Evolutionary conservation across 2,329 filamentous ascomycete genomes (phyloP).

Genomic region (Aspergillus aculeatinus): DNA sequence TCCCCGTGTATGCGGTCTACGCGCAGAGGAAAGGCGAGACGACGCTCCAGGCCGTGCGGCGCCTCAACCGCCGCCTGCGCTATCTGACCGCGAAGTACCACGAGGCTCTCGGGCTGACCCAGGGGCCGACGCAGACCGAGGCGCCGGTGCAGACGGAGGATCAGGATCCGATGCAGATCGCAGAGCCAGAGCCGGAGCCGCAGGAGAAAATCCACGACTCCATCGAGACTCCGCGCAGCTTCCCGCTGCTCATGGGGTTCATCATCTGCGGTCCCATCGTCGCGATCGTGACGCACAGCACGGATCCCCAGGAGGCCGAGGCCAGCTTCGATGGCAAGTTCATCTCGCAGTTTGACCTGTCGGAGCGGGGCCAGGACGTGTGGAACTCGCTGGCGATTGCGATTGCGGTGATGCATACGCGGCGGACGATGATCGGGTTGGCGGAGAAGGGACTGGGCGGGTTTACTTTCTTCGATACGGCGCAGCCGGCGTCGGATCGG

Average conservation of each 20-base stretch:
- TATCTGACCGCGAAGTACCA: slow-evolving; percentile 46
- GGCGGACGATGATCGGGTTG: slow-evolving; percentile 51
- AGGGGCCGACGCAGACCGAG: not conserved
- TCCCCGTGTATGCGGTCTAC: slow-evolving; percentile 50
- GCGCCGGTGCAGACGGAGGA: not conserved
- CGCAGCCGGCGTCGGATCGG: slow-evolving; percentile 3
- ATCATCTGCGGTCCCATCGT: slow-evolving; percentile 55
- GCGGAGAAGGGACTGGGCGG: slow-evolving; percentile 31
- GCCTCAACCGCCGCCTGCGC: slow-evolving; percentile 46
- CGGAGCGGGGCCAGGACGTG: slow-evolving; percentile 54
- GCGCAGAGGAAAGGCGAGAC: slow-evolving; percentile 41
- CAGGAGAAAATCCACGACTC: too few relatives aligned
- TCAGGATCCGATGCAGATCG: not conserved
- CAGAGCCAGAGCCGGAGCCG: too few relatives aligned
- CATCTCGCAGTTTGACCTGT: slow-evolving; percentile 56
- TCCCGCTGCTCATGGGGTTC: slow-evolving; percentile 55
- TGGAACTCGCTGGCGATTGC: slow-evolving; percentile 61
- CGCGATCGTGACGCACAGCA: slow-evolving; percentile 53
- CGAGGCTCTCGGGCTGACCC: slow-evolving; percentile 22
- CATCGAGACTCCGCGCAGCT: not conserved
- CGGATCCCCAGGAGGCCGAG: slow-evolving; percentile 32
- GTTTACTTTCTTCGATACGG: slow-evolving; percentile 13
- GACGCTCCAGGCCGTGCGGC: slow-evolving; percentile 42
- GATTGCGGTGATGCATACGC: slow-evolving; percentile 55
- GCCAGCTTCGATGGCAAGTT: slow-evolving; percentile 28